Evolutionary conservation across 1,139 yeast species (phyloP), one percentile per base, ranked within the genome.

Genomic region (Geotrichum fermentans): DNA sequence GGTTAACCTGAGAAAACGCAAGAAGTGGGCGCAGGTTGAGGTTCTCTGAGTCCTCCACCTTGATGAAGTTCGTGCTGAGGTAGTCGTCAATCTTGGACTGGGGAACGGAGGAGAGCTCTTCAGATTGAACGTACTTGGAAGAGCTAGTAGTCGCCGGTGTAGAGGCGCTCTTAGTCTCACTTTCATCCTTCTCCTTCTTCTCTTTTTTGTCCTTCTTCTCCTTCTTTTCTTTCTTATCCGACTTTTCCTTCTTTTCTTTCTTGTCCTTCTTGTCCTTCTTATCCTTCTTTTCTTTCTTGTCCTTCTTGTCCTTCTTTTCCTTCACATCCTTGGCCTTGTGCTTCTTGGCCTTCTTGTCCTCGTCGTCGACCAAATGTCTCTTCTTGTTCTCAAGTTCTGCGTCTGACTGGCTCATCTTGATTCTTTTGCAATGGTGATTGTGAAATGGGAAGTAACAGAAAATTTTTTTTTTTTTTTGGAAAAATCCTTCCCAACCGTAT

Each of bases 31-130:
- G 74, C 50, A 84, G 67, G 7, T 72, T 64, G 7, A 64, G 55
- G 40, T 65, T 64, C 24, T 52, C 49, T 22, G 87, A 82, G 62
- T 87, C 95, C 56, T 87, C 95, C 49, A 90, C 78, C 13, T 84
- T 76, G 46, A 89, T 92, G 57, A 85, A 92, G 66, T 90, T 87
- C 29, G 77, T 79, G 51, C 73, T 66, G 56, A 82, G 73, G 64
- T 86, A 92, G 11, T 70, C 68, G 45, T 79, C 83, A 51, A 85
- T 70, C 17, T 80, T 82, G 4, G 75, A 62, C 59, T 78, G 79
- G 2, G 83, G 72, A 36, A 39, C 45, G 30, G 28, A 22, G 22
- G 35, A 20, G 21, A 48, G 45, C 30, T 48, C 51, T n/a, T 38
- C 28, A 10, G 47, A 43, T 26, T 48, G 51, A 14, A 29, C 16